Base-by-base conservation (phyloP, 2,329 filamentous ascomycete genomes). In the Colletotrichum spinosum region DNA sequence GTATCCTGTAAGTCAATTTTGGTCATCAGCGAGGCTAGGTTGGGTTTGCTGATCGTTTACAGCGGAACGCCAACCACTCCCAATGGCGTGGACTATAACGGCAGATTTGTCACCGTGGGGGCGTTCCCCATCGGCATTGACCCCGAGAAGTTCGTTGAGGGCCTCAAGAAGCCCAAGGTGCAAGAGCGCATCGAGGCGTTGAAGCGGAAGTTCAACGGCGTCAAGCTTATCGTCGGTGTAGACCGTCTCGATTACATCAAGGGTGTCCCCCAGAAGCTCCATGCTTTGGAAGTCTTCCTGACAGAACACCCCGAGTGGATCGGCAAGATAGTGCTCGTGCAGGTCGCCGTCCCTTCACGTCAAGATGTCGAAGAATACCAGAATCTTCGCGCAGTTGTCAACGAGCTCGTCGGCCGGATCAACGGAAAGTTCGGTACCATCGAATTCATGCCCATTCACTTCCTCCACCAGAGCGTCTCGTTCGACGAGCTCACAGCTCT, bases 231-330 rank as follows among this genome's bases (percentile, higher is more conserved):
- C 72, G 95, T 98, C 42, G 95, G 96, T 68, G 96, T 98, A 55
- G 96, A 99, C 77, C 92, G 96, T 54, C 86, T 98, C 55, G 96
- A 99, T 79, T 98, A 99, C 80, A 98, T 98, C 88, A 98, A 98
- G 81, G 96, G 96, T 68, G 94, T 99, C 9, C 96, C 96, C 0
- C 96, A 99, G 79, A 99, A 99, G 78, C 84, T 99, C 9, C 96
- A 98, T 74, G 95, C 96, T 2, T 88, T 98, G 46, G 96, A 99
- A 78, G 93, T 98, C 4, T 98, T 99, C 82, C 83, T 99, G 38
- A 97, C 94, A 0, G 95, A 98, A 74, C 94, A 99, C 73, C 96
- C 96, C 0, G 95, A 98, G 77, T 97, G 94, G 94, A 95, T 98
- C 67, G 96, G 96, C 71, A 97, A 97, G 79, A 94, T 98, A 25